These are phyloP conservation scores for Sphaerulina vaccinii DNA, from an alignment of 2,329 filamentous ascomycete species.

Conservation along the genomic window DNA sequence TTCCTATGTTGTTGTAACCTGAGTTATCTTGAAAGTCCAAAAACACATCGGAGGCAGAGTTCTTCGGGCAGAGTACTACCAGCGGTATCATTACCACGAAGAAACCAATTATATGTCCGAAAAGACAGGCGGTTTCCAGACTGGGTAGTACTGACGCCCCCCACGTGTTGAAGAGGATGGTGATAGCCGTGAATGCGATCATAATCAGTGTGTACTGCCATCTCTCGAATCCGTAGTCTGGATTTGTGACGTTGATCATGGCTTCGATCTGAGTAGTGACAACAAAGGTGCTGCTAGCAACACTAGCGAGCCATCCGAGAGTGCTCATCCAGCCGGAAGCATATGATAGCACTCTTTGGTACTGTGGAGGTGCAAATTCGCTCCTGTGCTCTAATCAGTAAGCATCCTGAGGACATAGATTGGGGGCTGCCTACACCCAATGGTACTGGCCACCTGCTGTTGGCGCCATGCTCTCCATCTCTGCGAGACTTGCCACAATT, in stretches of 20 bases:
- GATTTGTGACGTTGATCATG: slow-evolving; percentile 38
- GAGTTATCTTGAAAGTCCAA: slow-evolving; percentile 31
- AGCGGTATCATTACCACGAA: slow-evolving; percentile 36
- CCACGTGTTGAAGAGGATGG: slow-evolving; percentile 33
- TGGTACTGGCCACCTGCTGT: slow-evolving; percentile 30
- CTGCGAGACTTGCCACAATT: slow-evolving; percentile 34
- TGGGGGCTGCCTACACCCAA: slow-evolving; percentile 29
- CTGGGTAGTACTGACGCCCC: slow-evolving; percentile 36
- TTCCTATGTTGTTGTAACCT: slow-evolving; percentile 33
- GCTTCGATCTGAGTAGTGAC: slow-evolving; percentile 39
- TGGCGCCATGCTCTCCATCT: slow-evolving; percentile 34
- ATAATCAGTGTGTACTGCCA: slow-evolving; percentile 36
- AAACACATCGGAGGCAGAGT: slow-evolving; percentile 36
- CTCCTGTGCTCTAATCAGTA: slow-evolving; percentile 11
- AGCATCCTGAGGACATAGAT: background rate
- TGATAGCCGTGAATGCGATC: slow-evolving; percentile 39
- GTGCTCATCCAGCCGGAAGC: slow-evolving; percentile 29
- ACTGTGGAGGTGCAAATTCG: slow-evolving; percentile 36
- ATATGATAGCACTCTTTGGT: slow-evolving; percentile 32
- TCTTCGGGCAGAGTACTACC: slow-evolving; percentile 34
- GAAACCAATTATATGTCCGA: slow-evolving; percentile 35
- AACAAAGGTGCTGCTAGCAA: slow-evolving; percentile 39
- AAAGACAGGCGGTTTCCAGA: slow-evolving; percentile 41
- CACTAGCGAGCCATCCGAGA: slow-evolving; percentile 32
- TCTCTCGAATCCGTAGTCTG: slow-evolving; percentile 29